phyloP scores from a whole-genome alignment of 208 protist species.

The Naegleria lovaniensis region DNA sequence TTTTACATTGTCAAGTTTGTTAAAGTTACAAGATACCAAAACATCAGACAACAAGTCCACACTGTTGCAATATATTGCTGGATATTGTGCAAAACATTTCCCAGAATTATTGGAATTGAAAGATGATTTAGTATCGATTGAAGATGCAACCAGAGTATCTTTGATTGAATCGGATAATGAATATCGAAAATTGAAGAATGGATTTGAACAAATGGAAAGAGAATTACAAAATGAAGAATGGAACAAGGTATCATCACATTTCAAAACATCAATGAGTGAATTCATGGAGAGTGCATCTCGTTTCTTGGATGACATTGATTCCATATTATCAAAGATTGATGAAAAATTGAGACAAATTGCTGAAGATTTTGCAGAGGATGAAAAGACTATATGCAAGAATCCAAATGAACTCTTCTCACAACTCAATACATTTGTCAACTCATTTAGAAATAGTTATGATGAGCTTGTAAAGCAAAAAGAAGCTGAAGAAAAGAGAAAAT shows the following conservation, averaged over 20 bases:
- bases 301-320: not conserved
- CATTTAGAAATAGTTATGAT: not conserved
- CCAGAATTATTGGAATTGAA: not conserved
- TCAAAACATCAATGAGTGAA: not conserved
- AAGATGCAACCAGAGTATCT: not conserved
- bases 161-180: not conserved
- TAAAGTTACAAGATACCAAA: slow-evolving; percentile 26
- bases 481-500: not conserved
- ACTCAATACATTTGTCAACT: not conserved
- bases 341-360: not conserved
- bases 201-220: not conserved
- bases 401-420: not conserved
- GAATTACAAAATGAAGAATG: not conserved
- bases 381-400: not conserved
- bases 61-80: slow-evolving; percentile 30
- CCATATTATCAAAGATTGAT: not conserved
- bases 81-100: not conserved
- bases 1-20: not conserved
- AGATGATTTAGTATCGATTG: not conserved
- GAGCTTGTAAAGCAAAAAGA: not conserved
- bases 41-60: not conserved
- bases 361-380: slow-evolving; percentile 4
- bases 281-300: not conserved
- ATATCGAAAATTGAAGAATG: not conserved
- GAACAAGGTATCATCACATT: not conserved